Evolutionary conservation across 768 basidiomycete genomes (phyloP).

Genomic region (Obba rivulosa): DNA sequence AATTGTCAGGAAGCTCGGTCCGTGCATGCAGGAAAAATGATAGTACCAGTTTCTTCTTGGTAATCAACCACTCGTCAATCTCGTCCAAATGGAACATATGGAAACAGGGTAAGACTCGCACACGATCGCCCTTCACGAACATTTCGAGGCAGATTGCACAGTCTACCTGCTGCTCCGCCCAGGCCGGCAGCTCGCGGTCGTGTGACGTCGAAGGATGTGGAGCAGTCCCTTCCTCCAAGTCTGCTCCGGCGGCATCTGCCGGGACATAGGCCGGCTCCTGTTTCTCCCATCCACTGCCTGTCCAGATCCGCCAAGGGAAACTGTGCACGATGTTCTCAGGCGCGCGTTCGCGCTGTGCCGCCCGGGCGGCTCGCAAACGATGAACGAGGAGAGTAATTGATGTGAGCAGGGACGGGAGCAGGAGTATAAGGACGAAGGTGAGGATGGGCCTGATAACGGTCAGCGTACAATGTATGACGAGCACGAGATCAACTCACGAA

Average conservation of each 20-base stretch:
- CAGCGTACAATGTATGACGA: neutral
- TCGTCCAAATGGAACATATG: conserved; percentile 94
- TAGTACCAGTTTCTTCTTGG: conserved; percentile 87
- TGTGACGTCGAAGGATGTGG: conserved; percentile 15
- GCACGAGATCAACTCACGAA: conserved; percentile 48
- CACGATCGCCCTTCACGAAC: conserved; percentile 83
- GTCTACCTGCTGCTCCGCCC: conserved; percentile 80
- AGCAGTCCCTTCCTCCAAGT: conserved; percentile 15
- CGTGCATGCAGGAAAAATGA: neutral
- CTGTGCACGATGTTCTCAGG: conserved; percentile 74
- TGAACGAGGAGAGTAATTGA: conserved; percentile 87
- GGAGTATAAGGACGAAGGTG: conserved; percentile 80
- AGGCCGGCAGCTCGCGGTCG: conserved; percentile 42
- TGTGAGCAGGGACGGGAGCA: conserved; percentile 86
- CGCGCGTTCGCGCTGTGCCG: conserved; percentile 78
- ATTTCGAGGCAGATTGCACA: conserved; percentile 91
- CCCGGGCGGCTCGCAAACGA: conserved; percentile 76
- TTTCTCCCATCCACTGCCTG: conserved; percentile 76
- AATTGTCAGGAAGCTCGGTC: conserved; percentile 3
- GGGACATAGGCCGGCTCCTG: conserved; percentile 34
- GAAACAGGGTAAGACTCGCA: conserved; percentile 88
- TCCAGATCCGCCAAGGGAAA: conserved; percentile 83
- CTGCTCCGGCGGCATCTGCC: conserved; percentile 9
- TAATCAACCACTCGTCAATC: conserved; percentile 88
- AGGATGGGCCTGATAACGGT: conserved; percentile 60